Conservation (phyloP, 2,329 filamentous ascomycete genomes). For the Fusarium phyllophilum region DNA sequence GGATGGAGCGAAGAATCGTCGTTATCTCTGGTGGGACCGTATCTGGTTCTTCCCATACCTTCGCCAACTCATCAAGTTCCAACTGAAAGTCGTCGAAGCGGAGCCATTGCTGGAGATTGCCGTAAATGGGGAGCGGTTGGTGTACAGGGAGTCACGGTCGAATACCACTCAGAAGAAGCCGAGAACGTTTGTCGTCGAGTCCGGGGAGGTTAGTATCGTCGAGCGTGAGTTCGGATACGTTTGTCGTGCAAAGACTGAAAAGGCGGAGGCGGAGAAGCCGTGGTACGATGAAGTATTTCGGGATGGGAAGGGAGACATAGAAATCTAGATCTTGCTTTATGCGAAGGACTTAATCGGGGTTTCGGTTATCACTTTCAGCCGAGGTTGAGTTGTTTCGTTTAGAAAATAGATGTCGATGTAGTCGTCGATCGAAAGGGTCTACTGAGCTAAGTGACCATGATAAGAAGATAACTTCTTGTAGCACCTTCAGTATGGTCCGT, state of each 20-base stretch:
- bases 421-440: neutral
- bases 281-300: slow-evolving; percentile 32
- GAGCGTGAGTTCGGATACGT: neutral
- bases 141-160: slow-evolving; percentile 16
- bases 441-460: no score
- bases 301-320: slow-evolving; percentile 10
- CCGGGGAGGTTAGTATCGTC: accelerated
- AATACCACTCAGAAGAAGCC: slow-evolving; percentile 11
- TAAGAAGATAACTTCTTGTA: neutral
- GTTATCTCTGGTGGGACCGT: slow-evolving; percentile 29
- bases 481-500: no score
- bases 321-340: neutral
- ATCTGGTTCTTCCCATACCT: slow-evolving; percentile 39
- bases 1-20: slow-evolving; percentile 17
- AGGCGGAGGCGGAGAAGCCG: neutral
- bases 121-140: neutral
- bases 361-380: accelerated
- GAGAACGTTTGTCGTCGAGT: neutral
- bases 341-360: accelerated
- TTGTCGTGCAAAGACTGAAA: neutral
- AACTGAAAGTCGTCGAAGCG: neutral
- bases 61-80: neutral
- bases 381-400: neutral
- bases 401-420: neutral
- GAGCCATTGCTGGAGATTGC: neutral